Evolutionary conservation across 257 asterid genomes (phyloP).

Genomic region (Nicotiana tomentosiformis): DNA sequence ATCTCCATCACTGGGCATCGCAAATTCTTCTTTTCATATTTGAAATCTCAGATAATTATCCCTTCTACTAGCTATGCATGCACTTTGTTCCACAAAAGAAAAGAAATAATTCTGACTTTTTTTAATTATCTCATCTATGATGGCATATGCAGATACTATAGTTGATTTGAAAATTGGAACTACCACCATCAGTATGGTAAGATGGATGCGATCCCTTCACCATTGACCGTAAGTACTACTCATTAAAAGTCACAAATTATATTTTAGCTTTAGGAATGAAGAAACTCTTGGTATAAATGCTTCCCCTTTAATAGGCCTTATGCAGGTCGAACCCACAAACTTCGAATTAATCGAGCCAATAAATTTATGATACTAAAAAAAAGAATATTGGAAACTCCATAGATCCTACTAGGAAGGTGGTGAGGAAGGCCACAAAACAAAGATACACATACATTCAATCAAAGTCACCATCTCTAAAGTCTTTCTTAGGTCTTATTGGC

Average conservation of each 20-base stretch:
- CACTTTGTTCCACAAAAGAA: not conserved
- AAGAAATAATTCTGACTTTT: not conserved
- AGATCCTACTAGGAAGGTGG: constrained; percentile 19
- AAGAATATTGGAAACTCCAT: constrained; percentile 8
- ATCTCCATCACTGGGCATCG: not conserved
- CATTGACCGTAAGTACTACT: too few relatives aligned
- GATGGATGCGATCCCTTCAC: too few relatives aligned
- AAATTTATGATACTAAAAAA: not conserved
- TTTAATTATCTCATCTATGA: not conserved
- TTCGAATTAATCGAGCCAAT: not conserved
- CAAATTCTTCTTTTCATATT: not conserved
- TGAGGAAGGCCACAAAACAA: constrained; percentile 11
- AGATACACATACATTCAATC: constrained; percentile 3
- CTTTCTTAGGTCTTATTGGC: not conserved
- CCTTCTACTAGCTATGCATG: not conserved
- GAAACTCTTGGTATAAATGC: too few relatives aligned
- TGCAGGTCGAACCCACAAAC: not conserved
- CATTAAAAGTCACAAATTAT: too few relatives aligned
- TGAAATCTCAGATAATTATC: not conserved
- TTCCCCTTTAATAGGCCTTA: not conserved
- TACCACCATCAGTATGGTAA: too few relatives aligned
- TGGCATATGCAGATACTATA: too few relatives aligned
- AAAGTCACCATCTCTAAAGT: not conserved
- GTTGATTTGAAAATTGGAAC: too few relatives aligned
- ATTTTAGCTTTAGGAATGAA: too few relatives aligned